These are phyloP conservation scores for Celoporthe dispersa DNA, from an alignment of 2,329 filamentous ascomycete species.

Conservation along the genomic window DNA sequence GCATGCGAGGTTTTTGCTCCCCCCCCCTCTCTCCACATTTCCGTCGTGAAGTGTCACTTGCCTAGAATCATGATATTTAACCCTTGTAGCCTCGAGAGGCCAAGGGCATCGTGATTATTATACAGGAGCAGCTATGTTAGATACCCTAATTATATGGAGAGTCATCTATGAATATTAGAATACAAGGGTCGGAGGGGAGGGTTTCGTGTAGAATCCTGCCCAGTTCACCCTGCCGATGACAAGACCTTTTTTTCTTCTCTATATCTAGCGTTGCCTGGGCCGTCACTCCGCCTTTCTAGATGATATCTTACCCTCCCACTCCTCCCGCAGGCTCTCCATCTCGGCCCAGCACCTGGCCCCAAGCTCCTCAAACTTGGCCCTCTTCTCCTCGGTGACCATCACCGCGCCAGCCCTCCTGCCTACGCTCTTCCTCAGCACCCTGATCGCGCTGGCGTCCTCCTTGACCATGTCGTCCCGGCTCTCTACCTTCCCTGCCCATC, in stretches of 20 bases:
- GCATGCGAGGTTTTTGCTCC: background rate
- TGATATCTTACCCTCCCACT: slow-evolving; percentile 62
- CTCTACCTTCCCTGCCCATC: slow-evolving; percentile 65
- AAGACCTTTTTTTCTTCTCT: background rate
- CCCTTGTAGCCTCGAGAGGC: background rate
- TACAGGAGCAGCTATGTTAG: background rate
- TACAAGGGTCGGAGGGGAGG: background rate
- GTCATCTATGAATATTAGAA: background rate
- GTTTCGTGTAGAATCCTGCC: background rate
- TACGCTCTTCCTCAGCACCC: slow-evolving; percentile 54
- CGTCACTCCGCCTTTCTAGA: background rate
- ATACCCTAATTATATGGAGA: background rate
- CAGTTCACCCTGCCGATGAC: background rate
- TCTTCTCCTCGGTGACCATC: slow-evolving; percentile 64
- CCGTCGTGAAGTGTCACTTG: background rate
- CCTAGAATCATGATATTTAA: background rate
- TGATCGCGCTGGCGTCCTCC: slow-evolving; percentile 44
- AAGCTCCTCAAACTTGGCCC: slow-evolving; percentile 63
- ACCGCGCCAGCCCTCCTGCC: slow-evolving; percentile 63
- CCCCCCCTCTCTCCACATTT: background rate
- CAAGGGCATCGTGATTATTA: background rate
- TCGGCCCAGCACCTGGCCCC: slow-evolving; percentile 67
- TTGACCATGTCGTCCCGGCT: slow-evolving; percentile 49
- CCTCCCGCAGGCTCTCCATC: slow-evolving; percentile 71
- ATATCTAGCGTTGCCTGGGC: background rate